These are phyloP conservation scores for Recurvomyces mirabilis DNA, from an alignment of 495 filamentous ascomycete genomes.

Conservation along the genomic window DNA sequence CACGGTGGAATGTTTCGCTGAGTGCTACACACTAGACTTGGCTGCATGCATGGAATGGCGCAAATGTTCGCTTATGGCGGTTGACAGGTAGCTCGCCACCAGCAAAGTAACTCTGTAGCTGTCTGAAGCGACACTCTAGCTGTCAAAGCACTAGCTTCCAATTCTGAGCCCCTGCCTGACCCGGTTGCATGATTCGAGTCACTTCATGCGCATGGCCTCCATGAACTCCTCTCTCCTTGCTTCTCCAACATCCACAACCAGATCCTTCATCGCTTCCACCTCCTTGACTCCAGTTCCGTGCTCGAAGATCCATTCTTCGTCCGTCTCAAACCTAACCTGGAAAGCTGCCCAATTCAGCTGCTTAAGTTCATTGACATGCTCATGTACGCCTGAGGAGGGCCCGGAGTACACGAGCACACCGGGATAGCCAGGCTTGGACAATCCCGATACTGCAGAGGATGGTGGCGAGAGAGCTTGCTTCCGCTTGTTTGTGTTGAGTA, in stretches of 20 bases:
- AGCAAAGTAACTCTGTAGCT: neutral
- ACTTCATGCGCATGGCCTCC: constrained; percentile 31
- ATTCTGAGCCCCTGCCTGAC: too few relatives aligned
- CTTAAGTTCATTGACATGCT: constrained; percentile 30
- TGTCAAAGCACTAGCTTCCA: neutral
- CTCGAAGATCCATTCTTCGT: constrained; percentile 26
- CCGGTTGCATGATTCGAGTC: constrained; percentile 7
- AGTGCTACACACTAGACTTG: too few relatives aligned
- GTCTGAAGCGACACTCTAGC: neutral
- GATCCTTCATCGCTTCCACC: constrained; percentile 30
- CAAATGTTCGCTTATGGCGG: too few relatives aligned
- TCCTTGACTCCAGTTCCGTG: constrained; percentile 26
- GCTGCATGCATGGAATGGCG: too few relatives aligned
- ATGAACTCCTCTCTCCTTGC: constrained; percentile 26
- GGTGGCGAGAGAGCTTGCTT: constrained; percentile 28
- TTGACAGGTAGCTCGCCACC: too few relatives aligned
- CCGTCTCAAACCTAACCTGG: constrained; percentile 29
- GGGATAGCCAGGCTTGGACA: constrained; percentile 34
- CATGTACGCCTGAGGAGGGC: constrained; percentile 23
- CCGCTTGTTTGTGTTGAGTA: constrained; percentile 31
- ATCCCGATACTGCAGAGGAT: constrained; percentile 20
- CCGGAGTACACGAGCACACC: constrained; percentile 31
- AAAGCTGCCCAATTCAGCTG: constrained; percentile 32
- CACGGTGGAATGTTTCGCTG: neutral
- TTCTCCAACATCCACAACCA: constrained; percentile 25